Base-by-base conservation (phyloP, 768 basidiomycete genomes). In the Inosperma sp. region DNA sequence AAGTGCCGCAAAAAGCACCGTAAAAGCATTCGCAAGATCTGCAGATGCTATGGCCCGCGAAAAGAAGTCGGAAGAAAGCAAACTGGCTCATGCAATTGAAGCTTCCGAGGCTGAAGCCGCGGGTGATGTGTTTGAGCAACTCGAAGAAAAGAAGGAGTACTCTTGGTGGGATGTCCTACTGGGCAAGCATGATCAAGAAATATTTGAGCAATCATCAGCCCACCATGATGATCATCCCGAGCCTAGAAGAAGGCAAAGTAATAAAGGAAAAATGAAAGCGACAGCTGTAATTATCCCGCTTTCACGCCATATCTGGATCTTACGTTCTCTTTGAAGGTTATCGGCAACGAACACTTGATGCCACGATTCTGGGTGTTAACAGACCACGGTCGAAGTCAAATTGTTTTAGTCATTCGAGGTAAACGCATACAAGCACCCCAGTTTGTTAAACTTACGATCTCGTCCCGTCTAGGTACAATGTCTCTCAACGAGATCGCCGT, bases 331-430 rank as follows among this genome's bases (percentile, higher is more conserved):
- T 30, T 16, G n/a, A 31, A 72, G 71, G 67, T 83, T 27, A 74
- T 85, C 19, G 84, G 86, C 12, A 70, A 76, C 40, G 83, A 84
- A 56, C 77, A 80, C 53, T 73, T 82, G 54, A 86, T 89, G 82
- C 89, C 90, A 3, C 75, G 87, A 29, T 92, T 85, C 63, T 92
- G 90, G 88, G 83, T 91, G 3, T 72, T 93, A 16, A 90, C 87
- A 1, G 90, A 92, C 62, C 85, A 93, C 60, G 75, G 75, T 37
- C 75, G 89, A 31, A 70, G 68, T 4, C 84, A 91, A 62, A 77
- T 92, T 41, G 85, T 91, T 8, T 77, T 92, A 21, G 86, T 91
- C 13, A 70, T 88, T 39, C 72, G 86, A 68, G 84, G 82, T 79
- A 35, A n/a, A n/a, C n/a, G n/a, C n/a, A n/a, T n/a, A n/a, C n/a